Evolutionary conservation across 2,329 filamentous ascomycete species (phyloP), one percentile per base, ranked within the genome.

Genomic region (Phialocephala sp.): DNA sequence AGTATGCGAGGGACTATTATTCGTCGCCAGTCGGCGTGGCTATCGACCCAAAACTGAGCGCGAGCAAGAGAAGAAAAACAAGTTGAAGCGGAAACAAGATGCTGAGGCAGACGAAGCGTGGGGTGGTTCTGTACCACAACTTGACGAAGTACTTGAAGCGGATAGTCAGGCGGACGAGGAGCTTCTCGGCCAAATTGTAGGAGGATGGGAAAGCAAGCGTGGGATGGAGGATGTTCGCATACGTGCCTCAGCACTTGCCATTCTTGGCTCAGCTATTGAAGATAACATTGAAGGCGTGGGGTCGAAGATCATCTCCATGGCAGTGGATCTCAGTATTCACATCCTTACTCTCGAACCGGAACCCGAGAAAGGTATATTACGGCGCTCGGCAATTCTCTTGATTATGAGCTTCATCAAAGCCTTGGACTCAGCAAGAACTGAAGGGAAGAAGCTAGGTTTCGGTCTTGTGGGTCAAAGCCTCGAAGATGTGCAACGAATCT

Each of bases 171-270:
- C 69, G 22, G 72, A 76, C 14, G 83, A 83, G 63, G 87, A 82
- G 36, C 80, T 84, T 56, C 74, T 89, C 14, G 79, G 81, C 24
- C 81, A 83, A 65, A 91, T 92, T 66, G 81, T 92, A 0, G 79
- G 83, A 15, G 89, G 88, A 0, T 92, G 90, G 90, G 84, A 89
- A 69, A 84, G 87, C 67, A 88, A 86, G 63, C 79, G 83, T 18
- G 89, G 88, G 0, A 83, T 83, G 65, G 90, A 93, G 75, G 90
- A 93, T 72, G 80, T 92, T 14, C 83, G 91, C 4, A 84, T 93
- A 70, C 86, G 91, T 0, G 80, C 89, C 15, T 92, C 90, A 24
- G 88, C 90, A 4, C 76, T 93, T 8, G 90, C 89, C 4, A 83
- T 93, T 56, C 80, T 93, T 52, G 84, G 85, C 0, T 78, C 79